phyloP scores from a whole-genome alignment of 495 filamentous ascomycete species.

The Daldinia bambusicola region DNA sequence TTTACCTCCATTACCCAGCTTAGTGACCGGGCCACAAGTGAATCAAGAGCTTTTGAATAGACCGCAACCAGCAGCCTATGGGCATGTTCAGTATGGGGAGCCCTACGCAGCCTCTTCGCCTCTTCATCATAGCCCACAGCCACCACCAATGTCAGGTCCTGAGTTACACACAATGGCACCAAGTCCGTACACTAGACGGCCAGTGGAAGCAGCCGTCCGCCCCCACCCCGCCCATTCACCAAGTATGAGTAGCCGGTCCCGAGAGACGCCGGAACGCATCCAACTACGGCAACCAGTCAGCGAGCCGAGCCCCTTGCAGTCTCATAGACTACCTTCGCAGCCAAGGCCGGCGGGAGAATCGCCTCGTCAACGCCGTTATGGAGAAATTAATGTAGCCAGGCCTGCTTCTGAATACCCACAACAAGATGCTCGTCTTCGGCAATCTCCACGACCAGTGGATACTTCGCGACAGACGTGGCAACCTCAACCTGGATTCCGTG shows the following conservation, averaged over 20 bases:
- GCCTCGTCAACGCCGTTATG: slow-evolving; percentile 28
- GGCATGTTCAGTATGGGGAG: slow-evolving; percentile 35
- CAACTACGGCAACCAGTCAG: slow-evolving; percentile 32
- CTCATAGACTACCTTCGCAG: slow-evolving; percentile 28
- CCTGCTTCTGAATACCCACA: slow-evolving; percentile 34
- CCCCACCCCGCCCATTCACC: slow-evolving; percentile 52
- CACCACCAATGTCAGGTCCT: slow-evolving; percentile 46
- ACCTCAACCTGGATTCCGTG: slow-evolving; percentile 39
- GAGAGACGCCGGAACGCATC: slow-evolving; percentile 47
- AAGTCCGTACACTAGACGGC: slow-evolving; percentile 42
- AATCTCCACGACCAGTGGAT: slow-evolving; percentile 31
- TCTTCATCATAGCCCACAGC: slow-evolving; percentile 37
- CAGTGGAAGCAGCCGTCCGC: slow-evolving; percentile 45
- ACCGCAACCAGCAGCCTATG: slow-evolving; percentile 35
- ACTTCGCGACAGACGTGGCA: slow-evolving; percentile 36
- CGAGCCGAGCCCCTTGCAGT: slow-evolving; percentile 33
- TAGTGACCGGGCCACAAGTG: slow-evolving; percentile 38
- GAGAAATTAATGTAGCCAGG: slow-evolving; percentile 32
- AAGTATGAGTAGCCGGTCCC: slow-evolving; percentile 51
- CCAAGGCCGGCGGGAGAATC: slow-evolving; percentile 25
- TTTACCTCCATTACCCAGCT: slow-evolving; percentile 45
- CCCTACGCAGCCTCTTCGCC: slow-evolving; percentile 40
- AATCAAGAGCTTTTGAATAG: slow-evolving; percentile 36
- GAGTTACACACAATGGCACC: slow-evolving; percentile 46
- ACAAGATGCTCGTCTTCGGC: slow-evolving; percentile 30